phyloP scores from a whole-genome alignment of 2,329 filamentous ascomycete species.

The Setomelanomma holmii region DNA sequence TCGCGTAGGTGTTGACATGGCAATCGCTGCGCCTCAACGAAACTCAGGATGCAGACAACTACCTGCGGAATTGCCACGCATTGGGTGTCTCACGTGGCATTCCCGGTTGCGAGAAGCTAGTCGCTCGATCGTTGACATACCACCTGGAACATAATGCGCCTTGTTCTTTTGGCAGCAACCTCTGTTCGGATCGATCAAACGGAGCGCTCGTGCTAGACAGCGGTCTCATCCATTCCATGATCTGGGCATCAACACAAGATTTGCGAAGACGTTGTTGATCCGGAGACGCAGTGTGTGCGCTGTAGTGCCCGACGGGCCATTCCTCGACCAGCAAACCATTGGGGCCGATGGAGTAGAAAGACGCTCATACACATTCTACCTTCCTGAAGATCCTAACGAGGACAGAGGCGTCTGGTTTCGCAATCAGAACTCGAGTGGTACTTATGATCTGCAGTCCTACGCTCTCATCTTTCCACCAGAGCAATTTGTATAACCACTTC shows the following conservation, averaged over 20 bases:
- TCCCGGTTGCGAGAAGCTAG: constrained; percentile 3
- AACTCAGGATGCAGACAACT: constrained; percentile 2
- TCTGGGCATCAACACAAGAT: constrained; percentile 6
- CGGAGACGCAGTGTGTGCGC: constrained; percentile 4
- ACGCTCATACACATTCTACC: neutral
- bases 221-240: neutral
- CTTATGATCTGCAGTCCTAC: constrained; percentile 1
- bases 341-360: neutral
- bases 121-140: constrained; percentile 2
- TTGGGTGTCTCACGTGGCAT: constrained; percentile 5
- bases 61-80: constrained; percentile 4
- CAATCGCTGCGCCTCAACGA: constrained; percentile 1
- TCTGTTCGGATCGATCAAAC: neutral
- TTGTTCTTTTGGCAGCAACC: neutral
- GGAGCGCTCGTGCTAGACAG: neutral
- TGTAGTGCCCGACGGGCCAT: constrained; percentile 1
- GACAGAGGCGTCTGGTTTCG: neutral
- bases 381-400: neutral
- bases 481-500: neutral
- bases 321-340: neutral
- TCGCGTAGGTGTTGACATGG: neutral
- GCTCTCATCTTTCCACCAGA: neutral
- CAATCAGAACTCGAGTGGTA: constrained; percentile 1
- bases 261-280: neutral
- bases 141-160: neutral